Evolutionary conservation across 306 rosid species (phyloP).

Genomic region (Sophora flavescens): DNA sequence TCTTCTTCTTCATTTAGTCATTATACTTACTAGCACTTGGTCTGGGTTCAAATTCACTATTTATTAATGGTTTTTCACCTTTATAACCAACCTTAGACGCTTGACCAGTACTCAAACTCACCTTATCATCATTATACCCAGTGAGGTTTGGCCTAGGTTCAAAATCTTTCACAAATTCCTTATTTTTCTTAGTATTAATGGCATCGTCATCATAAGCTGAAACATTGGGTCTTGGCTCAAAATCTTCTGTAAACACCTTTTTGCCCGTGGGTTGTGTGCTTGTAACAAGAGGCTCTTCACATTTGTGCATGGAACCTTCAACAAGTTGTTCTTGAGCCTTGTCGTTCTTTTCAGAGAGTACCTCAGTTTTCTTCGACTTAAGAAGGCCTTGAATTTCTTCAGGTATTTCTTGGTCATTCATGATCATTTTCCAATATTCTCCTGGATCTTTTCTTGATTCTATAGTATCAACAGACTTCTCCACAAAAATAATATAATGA

Average conservation of each 20-base stretch:
- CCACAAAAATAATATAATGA: not conserved
- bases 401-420: constrained; percentile 47
- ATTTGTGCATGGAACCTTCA: not conserved
- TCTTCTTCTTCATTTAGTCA: no score
- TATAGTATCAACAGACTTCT: constrained; percentile 25
- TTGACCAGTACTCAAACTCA: constrained; percentile 46
- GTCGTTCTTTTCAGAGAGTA: not conserved
- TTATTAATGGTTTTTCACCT: not conserved
- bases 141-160: constrained; percentile 25
- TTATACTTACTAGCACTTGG: not conserved
- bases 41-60: constrained; percentile 44
- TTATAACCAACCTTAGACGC: not conserved
- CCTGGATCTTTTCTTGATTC: constrained; percentile 42
- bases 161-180: constrained; percentile 6
- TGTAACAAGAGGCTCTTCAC: constrained; percentile 34
- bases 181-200: not conserved
- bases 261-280: not conserved
- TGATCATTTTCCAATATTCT: constrained; percentile 42
- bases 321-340: not conserved
- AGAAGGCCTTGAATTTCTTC: constrained; percentile 42
- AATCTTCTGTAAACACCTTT: not conserved
- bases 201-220: not conserved
- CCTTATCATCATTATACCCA: not conserved
- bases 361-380: not conserved
- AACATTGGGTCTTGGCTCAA: not conserved